Conservation (phyloP, 1,139 yeast species). For the Suhomyces wounanorum region DNA sequence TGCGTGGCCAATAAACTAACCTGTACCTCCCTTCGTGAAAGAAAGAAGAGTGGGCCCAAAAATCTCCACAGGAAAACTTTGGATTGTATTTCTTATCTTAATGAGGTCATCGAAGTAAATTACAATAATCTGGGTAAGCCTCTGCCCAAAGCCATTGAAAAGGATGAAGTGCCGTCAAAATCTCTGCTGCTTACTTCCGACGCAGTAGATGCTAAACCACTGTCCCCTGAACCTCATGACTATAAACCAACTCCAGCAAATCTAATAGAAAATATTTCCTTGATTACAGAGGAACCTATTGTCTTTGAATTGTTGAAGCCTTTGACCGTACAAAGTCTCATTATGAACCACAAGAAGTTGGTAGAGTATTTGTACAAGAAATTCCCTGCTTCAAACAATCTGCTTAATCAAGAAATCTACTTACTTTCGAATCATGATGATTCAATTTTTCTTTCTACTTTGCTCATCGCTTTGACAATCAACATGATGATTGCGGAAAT, state of each 20-base stretch:
- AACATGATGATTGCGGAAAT: conserved; percentile 35
- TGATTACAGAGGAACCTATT: conserved; percentile 20
- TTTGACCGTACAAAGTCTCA: conserved; percentile 32
- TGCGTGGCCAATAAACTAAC: conserved; percentile 39
- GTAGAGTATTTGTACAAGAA: conserved; percentile 28
- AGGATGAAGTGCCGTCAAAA: neutral
- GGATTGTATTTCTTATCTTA: conserved; percentile 30
- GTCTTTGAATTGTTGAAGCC: conserved; percentile 23
- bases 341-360: conserved; percentile 27
- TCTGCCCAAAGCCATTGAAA: conserved; percentile 1
- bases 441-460: conserved; percentile 33
- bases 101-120: conserved; percentile 18
- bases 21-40: conserved; percentile 41
- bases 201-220: neutral
- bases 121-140: conserved; percentile 3
- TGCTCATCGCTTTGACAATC: conserved; percentile 32
- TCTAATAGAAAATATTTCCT: conserved; percentile 18
- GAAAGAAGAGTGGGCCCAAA: conserved; percentile 50
- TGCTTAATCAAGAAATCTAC: conserved; percentile 19
- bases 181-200: conserved; percentile 1
- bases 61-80: conserved; percentile 38
- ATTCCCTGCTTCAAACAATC: conserved; percentile 17
- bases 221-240: conserved; percentile 13
- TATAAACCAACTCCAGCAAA: conserved; percentile 19
- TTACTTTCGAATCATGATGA: conserved; percentile 32